A percentile compares a stretch with the other conserved stretches of the same genome.
Evolutionary conservation across 306 rosid species (phyloP).

Genomic region (Quercus dentata): DNA sequence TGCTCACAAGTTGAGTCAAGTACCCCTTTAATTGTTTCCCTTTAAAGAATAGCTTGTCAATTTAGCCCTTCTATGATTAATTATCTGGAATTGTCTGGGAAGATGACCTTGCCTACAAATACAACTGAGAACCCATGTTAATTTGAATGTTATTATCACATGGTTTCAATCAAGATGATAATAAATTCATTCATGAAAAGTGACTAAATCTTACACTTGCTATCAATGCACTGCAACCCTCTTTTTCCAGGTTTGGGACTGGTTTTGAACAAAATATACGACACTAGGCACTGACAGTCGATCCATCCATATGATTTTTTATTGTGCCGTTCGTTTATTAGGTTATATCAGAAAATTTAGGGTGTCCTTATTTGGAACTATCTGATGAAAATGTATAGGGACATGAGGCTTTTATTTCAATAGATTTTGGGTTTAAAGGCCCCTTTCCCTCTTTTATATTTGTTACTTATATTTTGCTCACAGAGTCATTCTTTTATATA

Average conservation of each 20-base stretch:
- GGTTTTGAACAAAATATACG: too few relatives aligned
- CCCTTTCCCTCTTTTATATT: background rate
- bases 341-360: background rate
- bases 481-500: background rate
- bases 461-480: background rate
- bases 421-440: background rate
- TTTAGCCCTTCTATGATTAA: background rate
- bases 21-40: background rate
- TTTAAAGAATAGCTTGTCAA: background rate
- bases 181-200: too few relatives aligned
- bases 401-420: background rate
- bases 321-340: background rate
- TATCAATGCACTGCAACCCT: too few relatives aligned
- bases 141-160: background rate
- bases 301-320: too few relatives aligned
- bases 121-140: background rate
- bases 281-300: too few relatives aligned
- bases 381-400: background rate
- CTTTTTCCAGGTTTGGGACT: too few relatives aligned
- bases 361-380: background rate
- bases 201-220: too few relatives aligned
- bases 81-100: background rate
- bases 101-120: background rate
- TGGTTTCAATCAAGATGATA: too few relatives aligned
- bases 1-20: background rate